Evolutionary conservation across 2,329 filamentous ascomycete genomes (phyloP).

Genomic region (Cladophialophora immunda): DNA sequence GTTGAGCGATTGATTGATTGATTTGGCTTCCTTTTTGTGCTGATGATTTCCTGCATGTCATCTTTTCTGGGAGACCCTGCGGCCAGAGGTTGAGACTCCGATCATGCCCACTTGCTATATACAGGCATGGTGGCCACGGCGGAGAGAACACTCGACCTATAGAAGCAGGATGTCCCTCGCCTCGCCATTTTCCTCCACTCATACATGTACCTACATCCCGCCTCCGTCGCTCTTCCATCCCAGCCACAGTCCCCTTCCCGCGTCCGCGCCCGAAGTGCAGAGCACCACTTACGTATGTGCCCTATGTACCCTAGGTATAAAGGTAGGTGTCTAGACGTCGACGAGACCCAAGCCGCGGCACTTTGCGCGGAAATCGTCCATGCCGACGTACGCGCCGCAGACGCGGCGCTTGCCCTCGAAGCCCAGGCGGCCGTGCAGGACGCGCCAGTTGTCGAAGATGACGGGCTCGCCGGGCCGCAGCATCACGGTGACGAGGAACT

Average conservation of each 20-base stretch:
- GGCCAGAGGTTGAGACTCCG: too few species aligned
- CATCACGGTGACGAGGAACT: slow-evolving; percentile 81
- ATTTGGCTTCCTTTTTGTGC: not conserved
- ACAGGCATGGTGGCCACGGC: too few species aligned
- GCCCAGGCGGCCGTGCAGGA: slow-evolving; percentile 83
- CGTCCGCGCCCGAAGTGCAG: too few species aligned
- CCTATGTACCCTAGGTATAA: too few species aligned
- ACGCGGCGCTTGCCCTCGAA: slow-evolving; percentile 88
- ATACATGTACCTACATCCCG: not conserved
- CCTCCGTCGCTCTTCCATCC: too few species aligned
- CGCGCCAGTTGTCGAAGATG: slow-evolving; percentile 96
- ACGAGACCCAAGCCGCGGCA: slow-evolving; percentile 32
- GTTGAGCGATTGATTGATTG: not conserved
- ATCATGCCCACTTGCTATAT: too few species aligned
- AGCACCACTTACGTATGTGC: too few species aligned
- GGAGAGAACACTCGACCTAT: too few species aligned
- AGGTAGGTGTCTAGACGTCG: slow-evolving; percentile 3
- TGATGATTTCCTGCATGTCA: too few species aligned
- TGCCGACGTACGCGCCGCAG: slow-evolving; percentile 84
- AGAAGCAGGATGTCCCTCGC: too few species aligned
- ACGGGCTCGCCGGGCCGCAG: slow-evolving; percentile 79
- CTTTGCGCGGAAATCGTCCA: slow-evolving; percentile 40
- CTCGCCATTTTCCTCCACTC: not conserved
- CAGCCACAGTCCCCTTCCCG: too few species aligned
- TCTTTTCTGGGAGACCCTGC: too few species aligned